Evolutionary conservation across 2,329 filamentous ascomycete genomes (phyloP), one percentile per base, ranked within the genome.

Genomic region (Exserohilum rostratum): DNA sequence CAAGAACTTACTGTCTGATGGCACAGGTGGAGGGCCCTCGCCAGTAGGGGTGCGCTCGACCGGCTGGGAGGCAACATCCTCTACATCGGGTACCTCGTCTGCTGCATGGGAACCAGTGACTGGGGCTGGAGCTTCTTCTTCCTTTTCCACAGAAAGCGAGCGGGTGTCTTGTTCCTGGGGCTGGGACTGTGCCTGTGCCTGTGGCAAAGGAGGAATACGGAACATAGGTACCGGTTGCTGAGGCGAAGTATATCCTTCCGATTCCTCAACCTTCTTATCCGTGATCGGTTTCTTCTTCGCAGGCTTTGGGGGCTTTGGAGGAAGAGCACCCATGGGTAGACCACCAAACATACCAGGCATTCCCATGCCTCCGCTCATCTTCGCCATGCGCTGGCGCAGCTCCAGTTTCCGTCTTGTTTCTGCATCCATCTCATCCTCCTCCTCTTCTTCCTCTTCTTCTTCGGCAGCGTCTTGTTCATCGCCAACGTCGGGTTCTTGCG

Each of bases 311-410:
- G 43, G 43, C 61, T 80, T 80, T 45, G 78, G 72, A 39, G 75
- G 71, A 57, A 72, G 65, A 4, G 76, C 77, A 55, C 83, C 79
- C 77, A 89, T 83, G 13, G 87, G 84, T 72, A 91, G 85, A 55
- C 86, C 86, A 33, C 83, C 85, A 15, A 96, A 96, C 87, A 98
- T 95, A 66, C 91, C 91, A 72, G 91, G 87, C 89, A 98, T 96
- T 42, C 91, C 91, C 91, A 96, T 96, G 37, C 93, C 93, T 50
- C 93, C 93, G 64, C 93, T 96, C 89, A 99, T 95, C 78, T 96
- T 97, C 40, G 95, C 95, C 91, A 99, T 99, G 66, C 95, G 87
- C 58, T 95, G 92, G 56, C 95, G 87, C 29, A 99, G 82, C 72
- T 97, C 93, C 77, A 96, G 87, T 71, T 89, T 90, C 47, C 93